A percentile compares a stretch with the other conserved stretches of the same genome.
phyloP scores from a whole-genome alignment of 169 alveolate species.

The Plasmodium inui region DNA sequence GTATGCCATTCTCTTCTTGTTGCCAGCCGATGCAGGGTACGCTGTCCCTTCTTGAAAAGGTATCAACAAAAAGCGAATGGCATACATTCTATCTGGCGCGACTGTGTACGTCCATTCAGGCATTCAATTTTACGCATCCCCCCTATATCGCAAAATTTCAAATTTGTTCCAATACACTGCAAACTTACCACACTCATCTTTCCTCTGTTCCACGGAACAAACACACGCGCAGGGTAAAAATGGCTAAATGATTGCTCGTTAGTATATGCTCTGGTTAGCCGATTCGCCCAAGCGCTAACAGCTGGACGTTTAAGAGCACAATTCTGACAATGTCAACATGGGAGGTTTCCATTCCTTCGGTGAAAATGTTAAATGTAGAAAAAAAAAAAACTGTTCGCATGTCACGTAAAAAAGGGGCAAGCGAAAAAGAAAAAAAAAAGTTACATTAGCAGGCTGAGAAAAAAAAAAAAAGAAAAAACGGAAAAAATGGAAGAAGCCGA shows the following conservation, averaged over 20 bases:
- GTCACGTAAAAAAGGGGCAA: neutral
- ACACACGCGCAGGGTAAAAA: neutral
- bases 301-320: neutral
- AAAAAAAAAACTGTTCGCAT: neutral
- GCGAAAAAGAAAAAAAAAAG: neutral
- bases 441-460: neutral
- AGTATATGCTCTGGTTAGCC: neutral
- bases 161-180: neutral
- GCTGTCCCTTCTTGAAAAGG: neutral
- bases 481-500: neutral
- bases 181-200: slow-evolving; percentile 42
- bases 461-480: neutral
- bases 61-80: neutral
- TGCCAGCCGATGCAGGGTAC: neutral
- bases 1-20: neutral
- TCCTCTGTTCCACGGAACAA: neutral
- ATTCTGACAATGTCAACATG: neutral
- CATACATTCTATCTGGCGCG: neutral
- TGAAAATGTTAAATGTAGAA: neutral
- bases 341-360: neutral
- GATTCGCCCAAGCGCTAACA: neutral
- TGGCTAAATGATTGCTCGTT: neutral
- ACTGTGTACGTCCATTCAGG: neutral
- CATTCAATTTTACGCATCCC: neutral
- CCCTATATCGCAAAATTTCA: neutral